A percentile compares a stretch with the other conserved stretches of the same genome.
phyloP scores from a whole-genome alignment of 441 rosid species.

The Euphorbia schlechtendalii region DNA sequence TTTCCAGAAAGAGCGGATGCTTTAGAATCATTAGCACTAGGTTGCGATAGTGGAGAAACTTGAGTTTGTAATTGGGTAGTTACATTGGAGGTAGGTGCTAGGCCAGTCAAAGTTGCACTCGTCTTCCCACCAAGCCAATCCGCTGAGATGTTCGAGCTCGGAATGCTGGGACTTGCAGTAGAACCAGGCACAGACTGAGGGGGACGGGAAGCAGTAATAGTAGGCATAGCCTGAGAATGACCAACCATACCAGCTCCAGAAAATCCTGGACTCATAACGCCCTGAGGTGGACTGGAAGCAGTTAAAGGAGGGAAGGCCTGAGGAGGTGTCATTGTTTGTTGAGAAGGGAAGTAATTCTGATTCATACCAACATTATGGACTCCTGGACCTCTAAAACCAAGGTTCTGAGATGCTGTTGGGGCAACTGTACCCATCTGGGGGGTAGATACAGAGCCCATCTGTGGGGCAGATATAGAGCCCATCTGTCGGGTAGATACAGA shows the following conservation, averaged over 20 bases:
- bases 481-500: slow-evolving; percentile 36
- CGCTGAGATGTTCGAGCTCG: slow-evolving; percentile 41
- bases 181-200: slow-evolving; percentile 34
- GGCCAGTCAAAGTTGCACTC: slow-evolving; percentile 36
- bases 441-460: no score
- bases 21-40: slow-evolving; percentile 40
- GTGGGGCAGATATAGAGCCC: slow-evolving; percentile 5
- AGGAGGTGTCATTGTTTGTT: slow-evolving; percentile 39
- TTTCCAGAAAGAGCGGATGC: slow-evolving; percentile 58
- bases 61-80: slow-evolving; percentile 37
- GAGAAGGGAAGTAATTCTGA: slow-evolving; percentile 52
- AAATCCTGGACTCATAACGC: slow-evolving; percentile 35
- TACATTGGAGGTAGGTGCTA: slow-evolving; percentile 33
- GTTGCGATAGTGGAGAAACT: slow-evolving; percentile 32
- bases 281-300: slow-evolving; percentile 41
- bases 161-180: slow-evolving; percentile 32
- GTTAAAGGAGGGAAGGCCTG: slow-evolving; percentile 38
- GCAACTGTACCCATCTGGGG: slow-evolving; percentile 16
- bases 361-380: slow-evolving; percentile 40
- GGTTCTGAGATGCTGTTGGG: slow-evolving; percentile 36
- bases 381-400: slow-evolving; percentile 59
- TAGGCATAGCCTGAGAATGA: slow-evolving; percentile 37
- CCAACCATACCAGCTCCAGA: slow-evolving; percentile 44
- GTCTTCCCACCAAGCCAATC: slow-evolving; percentile 54
- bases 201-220: slow-evolving; percentile 30